Percentiles rank a stretch among this genome's conserved stretches.
Conservation (phyloP, 768 basidiomycete genomes). For the Leccinum longicurvipes region DNA sequence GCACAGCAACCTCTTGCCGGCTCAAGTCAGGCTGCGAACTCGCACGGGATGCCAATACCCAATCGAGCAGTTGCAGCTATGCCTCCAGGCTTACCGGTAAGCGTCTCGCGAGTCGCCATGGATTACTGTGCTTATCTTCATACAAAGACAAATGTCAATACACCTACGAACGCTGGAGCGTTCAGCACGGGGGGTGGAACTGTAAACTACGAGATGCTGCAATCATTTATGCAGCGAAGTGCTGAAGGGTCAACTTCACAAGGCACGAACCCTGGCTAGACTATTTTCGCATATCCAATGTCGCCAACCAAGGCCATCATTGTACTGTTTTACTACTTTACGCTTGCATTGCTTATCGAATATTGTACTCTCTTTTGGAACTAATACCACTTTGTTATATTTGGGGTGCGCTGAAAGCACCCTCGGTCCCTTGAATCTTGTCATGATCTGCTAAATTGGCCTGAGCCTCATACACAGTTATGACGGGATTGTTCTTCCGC, state of each 20-base stretch:
- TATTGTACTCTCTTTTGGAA: background rate
- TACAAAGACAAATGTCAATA: constrained; percentile 12
- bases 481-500: constrained; percentile 74
- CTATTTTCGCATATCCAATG: background rate
- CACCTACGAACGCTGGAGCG: constrained; percentile 13
- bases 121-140: background rate
- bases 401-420: constrained; percentile 49
- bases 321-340: constrained; percentile 13
- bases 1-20: constrained; percentile 12
- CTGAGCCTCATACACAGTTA: constrained; percentile 85
- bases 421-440: constrained; percentile 79
- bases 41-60: constrained; percentile 13
- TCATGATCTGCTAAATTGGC: constrained; percentile 87
- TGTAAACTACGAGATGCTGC: constrained; percentile 41
- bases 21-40: constrained; percentile 14
- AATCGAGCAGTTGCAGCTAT: constrained; percentile 9
- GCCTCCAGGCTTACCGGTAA: constrained; percentile 18
- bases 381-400: constrained; percentile 15
- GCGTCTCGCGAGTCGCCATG: background rate
- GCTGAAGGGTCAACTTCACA: constrained; percentile 30
- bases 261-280: constrained; percentile 17
- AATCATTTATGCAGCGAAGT: constrained; percentile 45
- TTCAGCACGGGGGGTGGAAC: constrained; percentile 24
- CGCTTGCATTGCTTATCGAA: constrained; percentile 3
- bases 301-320: background rate